A percentile compares a stretch with the other conserved stretches of the same genome.
Evolutionary conservation across 768 basidiomycete species (phyloP).

Genomic region (Hirschioporus abietinus): DNA sequence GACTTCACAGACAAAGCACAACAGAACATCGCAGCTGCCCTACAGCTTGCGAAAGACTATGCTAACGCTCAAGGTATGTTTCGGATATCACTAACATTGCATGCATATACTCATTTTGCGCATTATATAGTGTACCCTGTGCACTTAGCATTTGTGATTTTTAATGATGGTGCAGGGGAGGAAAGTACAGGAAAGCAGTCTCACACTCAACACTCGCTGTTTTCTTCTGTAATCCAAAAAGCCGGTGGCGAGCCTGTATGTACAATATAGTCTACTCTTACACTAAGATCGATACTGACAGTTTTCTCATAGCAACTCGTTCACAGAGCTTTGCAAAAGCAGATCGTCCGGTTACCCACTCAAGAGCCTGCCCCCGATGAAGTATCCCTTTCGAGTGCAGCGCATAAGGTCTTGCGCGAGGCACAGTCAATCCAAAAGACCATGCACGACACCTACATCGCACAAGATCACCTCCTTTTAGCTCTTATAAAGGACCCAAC

Average conservation of each 20-base stretch:
- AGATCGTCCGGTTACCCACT: constrained; percentile 75
- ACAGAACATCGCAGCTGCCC: constrained; percentile 60
- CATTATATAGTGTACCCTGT: constrained; percentile 63
- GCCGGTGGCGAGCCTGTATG: constrained; percentile 83
- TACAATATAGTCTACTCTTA: constrained; percentile 10
- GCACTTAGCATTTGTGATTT: constrained; percentile 76
- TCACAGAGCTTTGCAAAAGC: constrained; percentile 66
- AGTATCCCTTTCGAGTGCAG: constrained; percentile 50
- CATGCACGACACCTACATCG: constrained; percentile 88
- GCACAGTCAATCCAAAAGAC: constrained; percentile 75
- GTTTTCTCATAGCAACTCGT: constrained; percentile 28
- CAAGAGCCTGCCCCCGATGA: constrained; percentile 88
- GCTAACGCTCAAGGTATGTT: constrained; percentile 70
- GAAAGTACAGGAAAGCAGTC: constrained; percentile 23
- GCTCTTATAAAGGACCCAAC: constrained; percentile 74
- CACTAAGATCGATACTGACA: not conserved
- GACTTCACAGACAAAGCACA: constrained; percentile 87
- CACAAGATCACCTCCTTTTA: constrained; percentile 87
- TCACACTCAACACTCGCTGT: constrained; percentile 48
- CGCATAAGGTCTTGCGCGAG: constrained; percentile 62
- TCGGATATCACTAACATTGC: too few species aligned
- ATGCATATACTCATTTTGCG: constrained; percentile 7
- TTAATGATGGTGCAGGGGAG: constrained; percentile 56
- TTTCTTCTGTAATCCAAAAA: constrained; percentile 71
- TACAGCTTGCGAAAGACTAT: constrained; percentile 82